Evolutionary conservation across 495 filamentous ascomycete genomes (phyloP).

Genomic region (Hyaloscypha hepaticicola): DNA sequence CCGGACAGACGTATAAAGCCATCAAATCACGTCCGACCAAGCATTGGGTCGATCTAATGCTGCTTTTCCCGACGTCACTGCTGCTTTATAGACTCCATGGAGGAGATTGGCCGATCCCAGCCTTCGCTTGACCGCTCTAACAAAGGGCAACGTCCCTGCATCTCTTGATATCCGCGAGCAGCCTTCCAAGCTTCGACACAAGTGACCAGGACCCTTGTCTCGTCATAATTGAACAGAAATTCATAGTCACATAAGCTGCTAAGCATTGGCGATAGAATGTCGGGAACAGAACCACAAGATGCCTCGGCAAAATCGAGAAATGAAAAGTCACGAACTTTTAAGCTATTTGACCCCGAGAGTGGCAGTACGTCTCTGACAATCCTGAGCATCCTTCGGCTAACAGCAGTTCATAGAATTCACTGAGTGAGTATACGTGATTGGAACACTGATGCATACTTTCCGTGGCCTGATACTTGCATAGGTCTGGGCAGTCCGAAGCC

Average conservation of each 20-base stretch:
- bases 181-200: neutral
- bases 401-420: neutral
- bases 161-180: neutral
- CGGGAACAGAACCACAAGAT: neutral
- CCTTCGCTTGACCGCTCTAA: too few species aligned
- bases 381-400: neutral
- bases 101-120: neutral
- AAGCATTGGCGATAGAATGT: too few species aligned
- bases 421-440: neutral
- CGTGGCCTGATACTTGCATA: neutral
- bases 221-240: neutral
- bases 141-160: neutral
- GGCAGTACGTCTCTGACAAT: neutral
- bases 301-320: neutral
- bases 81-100: neutral
- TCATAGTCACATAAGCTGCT: too few species aligned
- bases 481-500: neutral
- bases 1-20: neutral
- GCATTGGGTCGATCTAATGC: too few species aligned
- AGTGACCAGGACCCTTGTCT: neutral
- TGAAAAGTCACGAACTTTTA: neutral
- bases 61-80: too few species aligned
- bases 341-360: slow-evolving; percentile 2
- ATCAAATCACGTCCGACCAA: too few species aligned
- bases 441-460: neutral